Percentiles rank a stretch among this genome's conserved stretches.
Conservation (phyloP, 306 rosid species). For the Trifolium dubium region DNA sequence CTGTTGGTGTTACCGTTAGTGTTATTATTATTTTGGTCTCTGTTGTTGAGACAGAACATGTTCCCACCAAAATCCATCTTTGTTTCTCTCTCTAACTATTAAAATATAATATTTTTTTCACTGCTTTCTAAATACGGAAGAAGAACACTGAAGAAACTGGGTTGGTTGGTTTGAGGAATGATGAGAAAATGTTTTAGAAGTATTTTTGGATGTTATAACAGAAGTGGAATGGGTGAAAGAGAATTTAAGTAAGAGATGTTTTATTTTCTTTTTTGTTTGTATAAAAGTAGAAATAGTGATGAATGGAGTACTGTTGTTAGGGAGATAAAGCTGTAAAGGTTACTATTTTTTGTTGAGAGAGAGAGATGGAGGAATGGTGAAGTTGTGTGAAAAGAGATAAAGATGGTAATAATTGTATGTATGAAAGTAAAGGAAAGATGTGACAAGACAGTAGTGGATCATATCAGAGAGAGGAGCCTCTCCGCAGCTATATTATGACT, state of each 20-base stretch:
- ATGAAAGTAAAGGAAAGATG: constrained; percentile 6
- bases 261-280: constrained; percentile 6
- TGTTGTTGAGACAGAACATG: constrained; percentile 55
- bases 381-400: constrained; percentile 13
- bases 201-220: constrained; percentile 12
- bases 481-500: constrained; percentile 23
- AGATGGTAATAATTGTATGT: constrained; percentile 27
- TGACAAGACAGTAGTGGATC: constrained; percentile 46
- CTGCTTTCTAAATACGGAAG: constrained; percentile 6
- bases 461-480: constrained; percentile 26
- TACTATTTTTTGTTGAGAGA: constrained; percentile 6
- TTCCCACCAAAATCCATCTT: constrained; percentile 70
- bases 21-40: constrained; percentile 51
- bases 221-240: constrained; percentile 31
- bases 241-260: constrained; percentile 13
- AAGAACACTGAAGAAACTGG: background rate
- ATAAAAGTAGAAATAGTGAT: constrained; percentile 37
- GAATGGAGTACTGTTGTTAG: constrained; percentile 29
- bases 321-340: constrained; percentile 43
- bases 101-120: background rate
- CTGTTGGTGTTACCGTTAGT: constrained; percentile 26
- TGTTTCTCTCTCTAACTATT: background rate
- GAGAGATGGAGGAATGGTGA: background rate
- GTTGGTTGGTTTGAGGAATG: constrained; percentile 24
- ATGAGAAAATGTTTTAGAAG: background rate